These are phyloP conservation scores for Exophiala alcalophila DNA, from an alignment of 2,329 filamentous ascomycete species.

Conservation along the genomic window DNA sequence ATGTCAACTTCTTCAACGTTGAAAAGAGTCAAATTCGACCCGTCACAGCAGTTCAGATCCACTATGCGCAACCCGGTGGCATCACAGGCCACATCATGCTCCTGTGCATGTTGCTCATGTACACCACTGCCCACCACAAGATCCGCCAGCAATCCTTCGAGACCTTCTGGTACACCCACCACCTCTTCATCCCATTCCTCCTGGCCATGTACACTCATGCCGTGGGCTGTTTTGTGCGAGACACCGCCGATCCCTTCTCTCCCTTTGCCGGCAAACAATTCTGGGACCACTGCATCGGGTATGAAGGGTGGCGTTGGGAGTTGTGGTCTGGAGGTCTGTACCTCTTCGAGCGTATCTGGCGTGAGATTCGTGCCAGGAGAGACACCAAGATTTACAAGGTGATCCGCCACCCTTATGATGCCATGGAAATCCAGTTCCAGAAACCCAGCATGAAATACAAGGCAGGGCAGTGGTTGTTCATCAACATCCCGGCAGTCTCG, in stretches of 20 bases:
- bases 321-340: conserved; percentile 82
- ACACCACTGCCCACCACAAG: conserved; percentile 87
- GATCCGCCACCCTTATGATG: conserved; percentile 92
- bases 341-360: conserved; percentile 81
- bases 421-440: conserved; percentile 93
- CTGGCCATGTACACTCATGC: conserved; percentile 94
- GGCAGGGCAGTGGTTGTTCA: conserved; percentile 95
- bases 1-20: conserved; percentile 98
- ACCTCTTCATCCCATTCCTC: conserved; percentile 95
- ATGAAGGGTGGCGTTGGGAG: conserved; percentile 97
- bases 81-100: conserved; percentile 97
- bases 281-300: conserved; percentile 92
- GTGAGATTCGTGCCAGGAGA: conserved; percentile 80
- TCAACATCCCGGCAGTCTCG: conserved; percentile 87
- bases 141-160: conserved; percentile 97
- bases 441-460: conserved; percentile 98
- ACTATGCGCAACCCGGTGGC: conserved; percentile 83
- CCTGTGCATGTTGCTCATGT: conserved; percentile 98
- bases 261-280: conserved; percentile 79
- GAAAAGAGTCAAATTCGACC: conserved; percentile 80
- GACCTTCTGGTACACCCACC: conserved; percentile 99
- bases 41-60: conserved; percentile 79
- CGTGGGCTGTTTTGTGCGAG: conserved; percentile 92
- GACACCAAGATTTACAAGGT: conserved; percentile 89
- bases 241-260: conserved; percentile 67